These are phyloP conservation scores for Brassica incana DNA, from an alignment of 345 rosid species.

Conservation along the genomic window DNA sequence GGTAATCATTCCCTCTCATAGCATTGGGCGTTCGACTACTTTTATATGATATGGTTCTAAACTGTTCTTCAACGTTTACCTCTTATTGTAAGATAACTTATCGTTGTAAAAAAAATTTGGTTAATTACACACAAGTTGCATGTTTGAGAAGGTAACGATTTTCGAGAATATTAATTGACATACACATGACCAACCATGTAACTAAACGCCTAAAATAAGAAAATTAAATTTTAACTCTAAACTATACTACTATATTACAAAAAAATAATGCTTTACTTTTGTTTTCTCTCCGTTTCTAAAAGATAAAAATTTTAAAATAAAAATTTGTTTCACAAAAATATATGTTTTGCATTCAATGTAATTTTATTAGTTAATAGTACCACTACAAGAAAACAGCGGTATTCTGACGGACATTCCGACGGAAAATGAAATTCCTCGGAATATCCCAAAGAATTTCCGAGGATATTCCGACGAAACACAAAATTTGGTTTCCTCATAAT, in stretches of 20 bases:
- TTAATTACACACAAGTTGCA: not conserved
- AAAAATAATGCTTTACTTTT: no score
- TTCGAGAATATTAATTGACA: not conserved
- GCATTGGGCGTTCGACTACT: not conserved
- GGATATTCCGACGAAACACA: no score
- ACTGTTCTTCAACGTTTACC: not conserved
- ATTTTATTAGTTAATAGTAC: not conserved
- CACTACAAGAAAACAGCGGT: no score
- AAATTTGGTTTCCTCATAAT: no score
- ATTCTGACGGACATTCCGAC: no score
- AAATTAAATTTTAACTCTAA: not conserved
- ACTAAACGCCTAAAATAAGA: not conserved
- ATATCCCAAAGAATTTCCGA: no score
- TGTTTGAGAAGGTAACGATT: not conserved
- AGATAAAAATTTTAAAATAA: not conserved
- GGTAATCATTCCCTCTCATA: conserved; percentile 1
- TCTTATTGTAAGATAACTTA: not conserved
- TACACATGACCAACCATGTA: not conserved
- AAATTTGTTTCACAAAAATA: not conserved
- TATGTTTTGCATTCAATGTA: not conserved
- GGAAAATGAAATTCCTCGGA: no score
- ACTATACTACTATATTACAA: not conserved
- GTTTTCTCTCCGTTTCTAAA: not conserved
- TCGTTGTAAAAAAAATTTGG: not conserved
- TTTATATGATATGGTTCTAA: not conserved